Evolutionary conservation across 23 red algal species (phyloP).

Genomic region (Gracilariopsis chorda): DNA sequence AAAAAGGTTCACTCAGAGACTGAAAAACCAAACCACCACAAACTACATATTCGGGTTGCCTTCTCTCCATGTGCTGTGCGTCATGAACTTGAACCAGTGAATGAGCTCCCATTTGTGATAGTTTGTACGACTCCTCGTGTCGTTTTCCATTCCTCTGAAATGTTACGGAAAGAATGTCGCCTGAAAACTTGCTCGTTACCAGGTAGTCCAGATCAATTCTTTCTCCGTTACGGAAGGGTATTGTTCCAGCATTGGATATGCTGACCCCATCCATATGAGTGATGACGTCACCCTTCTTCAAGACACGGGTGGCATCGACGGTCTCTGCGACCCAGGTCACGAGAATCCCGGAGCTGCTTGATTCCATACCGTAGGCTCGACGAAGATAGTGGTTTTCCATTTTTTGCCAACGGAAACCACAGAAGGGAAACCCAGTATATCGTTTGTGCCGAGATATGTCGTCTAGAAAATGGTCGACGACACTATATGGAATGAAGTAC

Average conservation of each 20-base stretch:
- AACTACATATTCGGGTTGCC: conserved; percentile 85
- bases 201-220: conserved; percentile 88
- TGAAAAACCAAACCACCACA: conserved; percentile 91
- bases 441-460: conserved; percentile 69
- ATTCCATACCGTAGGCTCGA: conserved; percentile 54
- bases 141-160: conserved; percentile 65
- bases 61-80: conserved; percentile 7
- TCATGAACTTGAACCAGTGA: conserved; percentile 86
- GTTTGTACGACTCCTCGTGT: conserved; percentile 61
- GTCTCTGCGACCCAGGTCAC: conserved; percentile 78
- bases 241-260: conserved; percentile 87
- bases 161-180: conserved; percentile 52
- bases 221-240: conserved; percentile 82
- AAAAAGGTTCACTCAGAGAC: conserved; percentile 89
- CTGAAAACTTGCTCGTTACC: conserved; percentile 79
- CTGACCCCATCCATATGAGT: conserved; percentile 78
- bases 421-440: conserved; percentile 90
- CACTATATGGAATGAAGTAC: conserved; percentile 86
- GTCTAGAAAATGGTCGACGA: conserved; percentile 93
- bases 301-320: conserved; percentile 52
- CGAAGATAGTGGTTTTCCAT: conserved; percentile 86
- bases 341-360: conserved; percentile 58
- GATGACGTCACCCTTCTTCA: conserved; percentile 86
- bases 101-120: conserved; percentile 57
- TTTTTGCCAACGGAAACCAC: conserved; percentile 77